Conservation (phyloP, 1,284 basidiomycete species). For the Heterobasidion irregulare region DNA sequence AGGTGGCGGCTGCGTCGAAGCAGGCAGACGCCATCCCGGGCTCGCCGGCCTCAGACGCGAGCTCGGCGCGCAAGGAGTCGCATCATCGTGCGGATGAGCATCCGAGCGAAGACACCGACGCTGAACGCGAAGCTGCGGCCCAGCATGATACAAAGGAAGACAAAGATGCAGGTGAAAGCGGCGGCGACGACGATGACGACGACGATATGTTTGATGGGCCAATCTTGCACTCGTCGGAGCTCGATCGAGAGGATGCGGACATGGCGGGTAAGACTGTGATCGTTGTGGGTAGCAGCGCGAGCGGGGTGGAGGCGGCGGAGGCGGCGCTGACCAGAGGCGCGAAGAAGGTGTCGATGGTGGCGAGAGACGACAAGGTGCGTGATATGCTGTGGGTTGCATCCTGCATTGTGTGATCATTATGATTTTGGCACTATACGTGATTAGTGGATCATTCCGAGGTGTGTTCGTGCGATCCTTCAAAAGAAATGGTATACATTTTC, state of each 20-base stretch:
- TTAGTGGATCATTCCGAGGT: slow-evolving; percentile 45
- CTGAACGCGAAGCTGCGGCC: too few species aligned
- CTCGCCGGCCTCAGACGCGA: too few species aligned
- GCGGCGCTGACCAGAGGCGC: slow-evolving; percentile 38
- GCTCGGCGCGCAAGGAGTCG: neutral
- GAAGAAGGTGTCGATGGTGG: slow-evolving; percentile 34
- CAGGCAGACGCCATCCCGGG: too few species aligned
- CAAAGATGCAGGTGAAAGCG: too few species aligned
- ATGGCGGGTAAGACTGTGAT: slow-evolving; percentile 39
- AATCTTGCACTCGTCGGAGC: slow-evolving; percentile 49
- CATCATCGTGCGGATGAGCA: neutral
- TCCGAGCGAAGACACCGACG: too few species aligned
- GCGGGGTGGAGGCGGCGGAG: slow-evolving; percentile 57
- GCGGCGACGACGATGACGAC: neutral
- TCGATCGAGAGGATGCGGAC: slow-evolving; percentile 24
- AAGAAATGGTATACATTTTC: too few species aligned
- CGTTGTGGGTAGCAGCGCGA: slow-evolving; percentile 52
- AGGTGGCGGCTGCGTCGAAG: neutral
- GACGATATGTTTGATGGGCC: slow-evolving; percentile 28
- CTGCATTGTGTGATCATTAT: too few species aligned
- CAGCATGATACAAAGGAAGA: too few species aligned
- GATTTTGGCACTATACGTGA: too few species aligned
- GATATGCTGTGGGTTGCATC: neutral
- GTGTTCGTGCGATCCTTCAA: too few species aligned
- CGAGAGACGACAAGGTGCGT: slow-evolving; percentile 26